Conservation (phyloP, 179 eudicot species). For the Silene noctiflora region DNA sequence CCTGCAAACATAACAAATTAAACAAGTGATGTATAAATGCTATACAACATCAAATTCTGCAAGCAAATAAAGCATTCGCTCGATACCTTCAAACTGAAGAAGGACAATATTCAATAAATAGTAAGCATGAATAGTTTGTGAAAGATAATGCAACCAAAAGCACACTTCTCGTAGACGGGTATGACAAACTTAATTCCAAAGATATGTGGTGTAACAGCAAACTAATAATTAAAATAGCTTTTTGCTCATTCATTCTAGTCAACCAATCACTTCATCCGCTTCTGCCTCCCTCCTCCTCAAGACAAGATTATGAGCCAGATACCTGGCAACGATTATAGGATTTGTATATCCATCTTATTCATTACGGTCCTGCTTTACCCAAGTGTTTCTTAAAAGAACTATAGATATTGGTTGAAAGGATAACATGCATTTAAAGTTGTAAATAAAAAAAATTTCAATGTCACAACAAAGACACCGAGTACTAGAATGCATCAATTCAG, state of each 20-base stretch:
- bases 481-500: neutral
- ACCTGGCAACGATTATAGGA: neutral
- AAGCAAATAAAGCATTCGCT: slow-evolving; percentile 13
- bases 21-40: slow-evolving; percentile 18
- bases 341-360: too few relatives aligned
- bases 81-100: neutral
- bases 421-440: neutral
- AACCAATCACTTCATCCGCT: too few relatives aligned
- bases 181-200: too few relatives aligned
- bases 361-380: too few relatives aligned
- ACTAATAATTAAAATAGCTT: too few relatives aligned
- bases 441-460: neutral
- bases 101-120: neutral
- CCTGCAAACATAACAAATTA: slow-evolving; percentile 41
- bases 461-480: neutral
- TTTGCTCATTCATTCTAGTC: too few relatives aligned
- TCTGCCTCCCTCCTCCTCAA: neutral
- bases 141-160: neutral
- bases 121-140: neutral
- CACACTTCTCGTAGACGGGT: neutral
- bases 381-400: neutral
- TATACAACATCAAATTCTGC: slow-evolving; percentile 9
- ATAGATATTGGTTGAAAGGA: neutral
- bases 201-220: too few relatives aligned
- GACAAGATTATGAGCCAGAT: neutral